Evolutionary conservation across 805 yeast species (phyloP).

Genomic region (Ogataea angusta): DNA sequence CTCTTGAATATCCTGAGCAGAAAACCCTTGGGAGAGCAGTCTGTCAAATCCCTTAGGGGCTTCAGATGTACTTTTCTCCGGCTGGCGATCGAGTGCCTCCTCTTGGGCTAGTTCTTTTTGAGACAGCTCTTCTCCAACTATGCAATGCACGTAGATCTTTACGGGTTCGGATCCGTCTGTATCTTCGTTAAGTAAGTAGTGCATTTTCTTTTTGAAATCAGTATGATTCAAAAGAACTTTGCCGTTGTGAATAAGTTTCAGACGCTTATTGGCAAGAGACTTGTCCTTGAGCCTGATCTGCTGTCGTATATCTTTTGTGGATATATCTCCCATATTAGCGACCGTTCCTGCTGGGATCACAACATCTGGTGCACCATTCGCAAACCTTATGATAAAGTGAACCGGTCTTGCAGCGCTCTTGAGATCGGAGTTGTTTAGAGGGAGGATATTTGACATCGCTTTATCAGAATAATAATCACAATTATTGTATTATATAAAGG

Average conservation of each 20-base stretch:
- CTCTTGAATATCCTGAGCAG: conserved; percentile 69
- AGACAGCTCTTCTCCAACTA: conserved; percentile 64
- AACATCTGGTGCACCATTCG: conserved; percentile 43
- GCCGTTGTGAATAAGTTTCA: conserved; percentile 69
- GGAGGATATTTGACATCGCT: conserved; percentile 17
- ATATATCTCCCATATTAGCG: conserved; percentile 29
- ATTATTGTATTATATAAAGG: neutral
- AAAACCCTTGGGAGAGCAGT: conserved; percentile 76
- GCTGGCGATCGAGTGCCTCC: conserved; percentile 54
- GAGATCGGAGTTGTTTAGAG: conserved; percentile 15
- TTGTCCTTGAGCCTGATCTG: conserved; percentile 37
- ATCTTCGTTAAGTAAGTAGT: conserved; percentile 23
- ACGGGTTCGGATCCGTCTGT: conserved; percentile 19
- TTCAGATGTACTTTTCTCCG: conserved; percentile 51
- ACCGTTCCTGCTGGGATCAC: conserved; percentile 31
- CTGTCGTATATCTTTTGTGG: conserved; percentile 39
- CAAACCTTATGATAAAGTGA: conserved; percentile 42
- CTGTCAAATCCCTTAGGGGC: conserved; percentile 86
- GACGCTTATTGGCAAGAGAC: conserved; percentile 39
- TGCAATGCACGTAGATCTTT: conserved; percentile 70
- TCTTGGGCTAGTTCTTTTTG: conserved; percentile 57
- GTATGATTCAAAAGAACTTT: conserved; percentile 56
- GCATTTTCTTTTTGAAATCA: conserved; percentile 50
- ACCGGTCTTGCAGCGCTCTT: conserved; percentile 5
- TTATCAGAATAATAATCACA: neutral